Base-by-base conservation (phyloP, 2,329 filamentous ascomycete genomes). In the Scorias spongiosa region DNA sequence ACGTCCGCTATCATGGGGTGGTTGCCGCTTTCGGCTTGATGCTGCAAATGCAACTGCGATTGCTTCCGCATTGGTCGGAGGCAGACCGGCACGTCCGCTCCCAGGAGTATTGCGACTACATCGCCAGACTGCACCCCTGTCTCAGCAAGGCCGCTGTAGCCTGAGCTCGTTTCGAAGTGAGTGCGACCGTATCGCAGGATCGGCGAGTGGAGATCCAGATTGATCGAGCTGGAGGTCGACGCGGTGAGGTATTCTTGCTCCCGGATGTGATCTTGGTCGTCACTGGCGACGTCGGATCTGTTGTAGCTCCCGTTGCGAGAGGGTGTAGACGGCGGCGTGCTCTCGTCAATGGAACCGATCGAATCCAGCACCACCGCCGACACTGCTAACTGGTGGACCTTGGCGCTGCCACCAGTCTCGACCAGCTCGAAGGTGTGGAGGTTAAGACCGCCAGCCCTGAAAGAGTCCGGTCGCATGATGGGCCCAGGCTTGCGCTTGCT, bases 21-120 rank as follows among this genome's bases (percentile, higher is more conserved):
- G 7, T 26, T 26, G 20, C 20, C 4, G 4, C 7, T 26, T 7
- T 7, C 20, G 20, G 20, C 20, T 9, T 44, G 39, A 28, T 48
- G 49, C 17, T 41, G 43, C 36, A 47, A 46, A 18, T 42, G 18
- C 28, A 48, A 44, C 5, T 37, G 41, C 40, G 20, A 39, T 8
- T 42, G 15, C 5, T 18, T 42, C 12, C 17, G 5, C 12, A n/a
- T 15, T n/a, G 42, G 51, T 12, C 56, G 54, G n/a, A 59, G 44
- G 2, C 57, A 44, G 14, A 58, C 48, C 5, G 56, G 57, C 7
- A 57, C 56, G 42, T 59, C 57, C 2, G 54, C 55, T 9, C 55
- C 54, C 2, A 57, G 41, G 9, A 58, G 20, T 2, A 57, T 46
- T 2, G 51, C 56, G 12, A 55, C 29, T 10, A 48, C 37, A 39